Evolutionary conservation across 2,329 filamentous ascomycete species (phyloP).

Genomic region (Pezicula carpinea): DNA sequence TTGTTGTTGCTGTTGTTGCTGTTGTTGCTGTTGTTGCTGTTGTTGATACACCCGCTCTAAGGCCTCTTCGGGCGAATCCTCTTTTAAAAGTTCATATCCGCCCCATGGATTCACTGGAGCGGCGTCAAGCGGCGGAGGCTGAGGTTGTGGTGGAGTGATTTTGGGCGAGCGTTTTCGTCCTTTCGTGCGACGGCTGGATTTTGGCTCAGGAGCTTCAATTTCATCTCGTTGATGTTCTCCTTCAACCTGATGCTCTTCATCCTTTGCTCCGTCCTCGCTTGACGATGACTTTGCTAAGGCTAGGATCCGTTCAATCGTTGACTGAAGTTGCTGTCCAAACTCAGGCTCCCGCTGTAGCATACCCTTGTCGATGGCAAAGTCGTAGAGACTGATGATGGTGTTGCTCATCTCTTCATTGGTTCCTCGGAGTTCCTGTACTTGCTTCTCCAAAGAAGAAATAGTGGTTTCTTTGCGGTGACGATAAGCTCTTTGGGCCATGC

Average conservation of each 20-base stretch:
- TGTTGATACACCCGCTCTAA: neutral
- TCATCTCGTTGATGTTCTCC: conserved; percentile 1
- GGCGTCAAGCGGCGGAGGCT: neutral
- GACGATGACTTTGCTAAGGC: conserved; percentile 44
- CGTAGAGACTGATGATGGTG: conserved; percentile 63
- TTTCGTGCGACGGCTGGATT: neutral
- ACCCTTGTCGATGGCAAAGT: conserved; percentile 54
- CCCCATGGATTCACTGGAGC: conserved; percentile 15
- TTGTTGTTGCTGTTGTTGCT: neutral
- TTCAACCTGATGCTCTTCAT: conserved; percentile 15
- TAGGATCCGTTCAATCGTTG: conserved; percentile 54
- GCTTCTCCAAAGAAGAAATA: conserved; percentile 66
- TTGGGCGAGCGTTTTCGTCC: neutral
- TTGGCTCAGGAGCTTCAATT: neutral
- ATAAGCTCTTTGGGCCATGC: conserved; percentile 81
- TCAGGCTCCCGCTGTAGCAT: conserved; percentile 52
- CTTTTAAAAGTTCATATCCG: conserved; percentile 21
- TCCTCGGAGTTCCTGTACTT: conserved; percentile 64
- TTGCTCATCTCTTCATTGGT: conserved; percentile 71
- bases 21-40: neutral
- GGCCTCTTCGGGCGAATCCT: neutral
- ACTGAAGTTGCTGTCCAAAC: conserved; percentile 51
- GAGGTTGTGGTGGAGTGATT: neutral
- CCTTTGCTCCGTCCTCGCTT: conserved; percentile 33
- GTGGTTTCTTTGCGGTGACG: conserved; percentile 79